Base-by-base conservation (phyloP, 176 grass and related monocot species). In the Avena atlantica region DNA sequence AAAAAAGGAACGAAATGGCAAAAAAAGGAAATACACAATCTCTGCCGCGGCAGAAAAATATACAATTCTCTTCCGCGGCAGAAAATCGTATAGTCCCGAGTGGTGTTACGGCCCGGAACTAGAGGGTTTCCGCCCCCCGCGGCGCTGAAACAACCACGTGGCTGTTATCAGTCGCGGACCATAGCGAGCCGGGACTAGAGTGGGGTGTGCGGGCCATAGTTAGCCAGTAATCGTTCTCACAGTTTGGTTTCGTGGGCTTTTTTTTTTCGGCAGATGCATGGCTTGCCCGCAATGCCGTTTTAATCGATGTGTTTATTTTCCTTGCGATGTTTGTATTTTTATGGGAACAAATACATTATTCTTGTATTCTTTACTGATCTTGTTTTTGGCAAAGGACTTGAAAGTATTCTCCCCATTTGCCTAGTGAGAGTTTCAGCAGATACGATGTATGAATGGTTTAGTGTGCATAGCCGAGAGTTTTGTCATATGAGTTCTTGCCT, bases 291-390 rank as follows among this genome's bases (percentile, higher is more conserved):
- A 10, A 85, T 75, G 51, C 60, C n/a, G n/a, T n/a, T n/a, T n/a
- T n/a, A n/a, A 76, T 76, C 60, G 74, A 56, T 70, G 86, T 74
- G 70, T 55, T 36, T 40, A 20, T 88, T 88, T 81, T 80, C 3
- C 19, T 5, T 3, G 37, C n/a, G 15, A 40, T 20, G 50, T 50
- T 61, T 78, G 5, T 45, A 37, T 9, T 4, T 74, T 76, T 81
- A 59, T 70, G 50, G 60, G 52, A 85, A 84, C 47, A 51, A 70
- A 84, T 65, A 71, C 78, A 88, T 11, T 48, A 10, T 69, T 91
- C 81, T 81, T 88, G 86, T 81, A 91, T 90, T 87, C 75, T 75
- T 84, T 65, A 69, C 50, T 91, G 81, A 84, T 47, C 9, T 88
- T 75, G 44, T 60, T n/a, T 63, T 50, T 73, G 68, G 5, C 48